phyloP scores from a whole-genome alignment of 495 filamentous ascomycete genomes.

The Neurospora sp. region DNA sequence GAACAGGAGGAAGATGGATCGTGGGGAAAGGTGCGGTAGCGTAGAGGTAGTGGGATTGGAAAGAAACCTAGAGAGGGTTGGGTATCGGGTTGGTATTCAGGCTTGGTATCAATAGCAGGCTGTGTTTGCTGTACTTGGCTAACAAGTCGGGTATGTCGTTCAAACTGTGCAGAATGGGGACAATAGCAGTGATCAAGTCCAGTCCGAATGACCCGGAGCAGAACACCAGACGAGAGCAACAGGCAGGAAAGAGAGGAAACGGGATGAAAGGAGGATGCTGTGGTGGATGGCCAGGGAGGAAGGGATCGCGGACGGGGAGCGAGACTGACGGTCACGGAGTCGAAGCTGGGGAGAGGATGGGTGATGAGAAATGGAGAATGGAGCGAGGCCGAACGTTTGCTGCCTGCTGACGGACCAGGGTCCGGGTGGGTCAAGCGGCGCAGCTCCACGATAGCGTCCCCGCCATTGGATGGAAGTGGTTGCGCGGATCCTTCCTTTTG shows the following conservation, averaged over 20 bases:
- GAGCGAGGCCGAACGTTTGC: slow-evolving; percentile 16
- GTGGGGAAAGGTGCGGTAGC: background rate
- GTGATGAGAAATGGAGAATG: slow-evolving; percentile 27
- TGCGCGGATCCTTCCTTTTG: slow-evolving; percentile 17
- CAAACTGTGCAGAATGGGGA: background rate
- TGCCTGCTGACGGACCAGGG: slow-evolving; percentile 22
- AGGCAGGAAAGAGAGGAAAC: background rate
- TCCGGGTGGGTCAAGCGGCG: slow-evolving; percentile 19
- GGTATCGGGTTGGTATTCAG: background rate
- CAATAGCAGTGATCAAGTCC: background rate
- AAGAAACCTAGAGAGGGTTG: background rate
- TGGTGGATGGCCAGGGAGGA: slow-evolving; percentile 8
- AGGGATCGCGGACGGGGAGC: slow-evolving; percentile 4
- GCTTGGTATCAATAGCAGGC: background rate
- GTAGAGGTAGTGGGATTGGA: background rate
- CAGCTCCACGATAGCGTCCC: slow-evolving; percentile 7
- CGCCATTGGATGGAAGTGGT: slow-evolving; percentile 12
- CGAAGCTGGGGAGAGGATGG: slow-evolving; percentile 4
- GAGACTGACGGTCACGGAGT: background rate
- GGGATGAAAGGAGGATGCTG: slow-evolving; percentile 3
- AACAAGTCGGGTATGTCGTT: background rate
- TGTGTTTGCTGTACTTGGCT: background rate
- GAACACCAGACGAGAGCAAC: slow-evolving; percentile 3
- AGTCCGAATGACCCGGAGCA: slow-evolving; percentile 14
- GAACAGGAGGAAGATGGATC: background rate